Conservation (phyloP, 2,329 filamentous ascomycete species). For the Fusarium neocosmosporiellum region DNA sequence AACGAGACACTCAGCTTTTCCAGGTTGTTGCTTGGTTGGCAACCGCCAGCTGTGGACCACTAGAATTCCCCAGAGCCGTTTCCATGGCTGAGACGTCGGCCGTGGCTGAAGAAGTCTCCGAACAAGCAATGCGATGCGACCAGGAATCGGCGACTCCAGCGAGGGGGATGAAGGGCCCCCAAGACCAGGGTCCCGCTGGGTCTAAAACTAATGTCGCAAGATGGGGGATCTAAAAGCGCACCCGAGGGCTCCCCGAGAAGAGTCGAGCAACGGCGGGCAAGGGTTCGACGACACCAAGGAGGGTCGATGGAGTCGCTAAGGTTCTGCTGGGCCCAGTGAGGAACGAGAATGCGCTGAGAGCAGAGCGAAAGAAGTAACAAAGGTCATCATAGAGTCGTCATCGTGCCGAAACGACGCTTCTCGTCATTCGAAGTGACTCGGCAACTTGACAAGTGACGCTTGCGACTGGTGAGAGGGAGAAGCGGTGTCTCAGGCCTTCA, state of each 20-base stretch:
- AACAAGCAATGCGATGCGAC: conserved; percentile 29
- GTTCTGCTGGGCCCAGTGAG: conserved; percentile 2
- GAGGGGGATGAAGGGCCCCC: conserved; percentile 17
- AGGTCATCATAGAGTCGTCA: conserved; percentile 24
- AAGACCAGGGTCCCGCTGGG: neutral
- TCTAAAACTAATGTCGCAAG: conserved; percentile 5
- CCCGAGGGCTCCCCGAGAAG: neutral
- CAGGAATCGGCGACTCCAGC: conserved; percentile 15
- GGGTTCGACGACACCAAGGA: neutral
- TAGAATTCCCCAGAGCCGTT: conserved; percentile 18
- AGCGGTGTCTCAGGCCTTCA: conserved; percentile 12
- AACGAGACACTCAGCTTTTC: conserved; percentile 22
- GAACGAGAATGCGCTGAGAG: neutral
- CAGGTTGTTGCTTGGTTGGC: conserved; percentile 7
- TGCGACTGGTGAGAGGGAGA: conserved; percentile 7
- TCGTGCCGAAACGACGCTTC: conserved; percentile 6
- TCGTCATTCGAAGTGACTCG: neutral
- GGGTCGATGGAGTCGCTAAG: conserved; percentile 1
- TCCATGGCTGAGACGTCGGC: conserved; percentile 22
- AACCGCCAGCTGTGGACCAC: conserved; percentile 4
- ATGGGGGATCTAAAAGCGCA: neutral
- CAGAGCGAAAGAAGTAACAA: neutral
- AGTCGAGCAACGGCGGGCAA: conserved; percentile 4
- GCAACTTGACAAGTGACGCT: neutral
- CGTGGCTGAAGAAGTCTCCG: conserved; percentile 40